Percentiles rank a stretch among this genome's conserved stretches.
These are phyloP conservation scores for Aspergillus neoniger DNA, from an alignment of 2,329 filamentous ascomycete genomes.

Conservation along the genomic window DNA sequence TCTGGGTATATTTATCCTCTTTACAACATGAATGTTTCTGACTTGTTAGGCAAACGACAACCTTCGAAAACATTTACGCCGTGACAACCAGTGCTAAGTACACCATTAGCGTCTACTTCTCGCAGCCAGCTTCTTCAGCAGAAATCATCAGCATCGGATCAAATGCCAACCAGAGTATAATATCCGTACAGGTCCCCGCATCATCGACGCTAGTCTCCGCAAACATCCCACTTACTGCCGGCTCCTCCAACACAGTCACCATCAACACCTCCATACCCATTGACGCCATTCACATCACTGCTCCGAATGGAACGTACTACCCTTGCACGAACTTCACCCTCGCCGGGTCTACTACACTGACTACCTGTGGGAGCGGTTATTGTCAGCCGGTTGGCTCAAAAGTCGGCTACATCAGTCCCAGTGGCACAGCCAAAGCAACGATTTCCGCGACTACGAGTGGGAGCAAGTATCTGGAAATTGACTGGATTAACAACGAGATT, in stretches of 20 bases:
- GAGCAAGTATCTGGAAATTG: slow-evolving; percentile 48
- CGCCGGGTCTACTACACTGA: slow-evolving; percentile 37
- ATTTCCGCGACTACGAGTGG: slow-evolving; percentile 39
- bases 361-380: slow-evolving; percentile 40
- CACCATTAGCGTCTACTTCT: slow-evolving; percentile 25
- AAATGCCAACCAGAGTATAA: background rate
- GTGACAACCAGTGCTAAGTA: slow-evolving; percentile 31
- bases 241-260: slow-evolving; percentile 29
- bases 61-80: slow-evolving; percentile 30
- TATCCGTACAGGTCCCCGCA: slow-evolving; percentile 7
- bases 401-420: slow-evolving; percentile 41
- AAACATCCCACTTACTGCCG: slow-evolving; percentile 24
- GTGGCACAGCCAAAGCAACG: slow-evolving; percentile 34
- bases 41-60: slow-evolving; percentile 9
- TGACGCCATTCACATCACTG: slow-evolving; percentile 24
- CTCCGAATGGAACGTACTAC: slow-evolving; percentile 43
- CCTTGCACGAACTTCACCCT: slow-evolving; percentile 41
- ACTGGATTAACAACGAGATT: slow-evolving; percentile 58
- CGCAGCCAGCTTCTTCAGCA: background rate
- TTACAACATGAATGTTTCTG: background rate
- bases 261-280: slow-evolving; percentile 22
- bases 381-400: slow-evolving; percentile 51
- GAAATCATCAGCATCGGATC: slow-evolving; percentile 13
- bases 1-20: slow-evolving; percentile 18
- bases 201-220: slow-evolving; percentile 14